Evolutionary conservation across 192 early-diverging fungal genomes (phyloP), one percentile per base, ranked within the genome.

Genomic region (Coemansia sp.): DNA sequence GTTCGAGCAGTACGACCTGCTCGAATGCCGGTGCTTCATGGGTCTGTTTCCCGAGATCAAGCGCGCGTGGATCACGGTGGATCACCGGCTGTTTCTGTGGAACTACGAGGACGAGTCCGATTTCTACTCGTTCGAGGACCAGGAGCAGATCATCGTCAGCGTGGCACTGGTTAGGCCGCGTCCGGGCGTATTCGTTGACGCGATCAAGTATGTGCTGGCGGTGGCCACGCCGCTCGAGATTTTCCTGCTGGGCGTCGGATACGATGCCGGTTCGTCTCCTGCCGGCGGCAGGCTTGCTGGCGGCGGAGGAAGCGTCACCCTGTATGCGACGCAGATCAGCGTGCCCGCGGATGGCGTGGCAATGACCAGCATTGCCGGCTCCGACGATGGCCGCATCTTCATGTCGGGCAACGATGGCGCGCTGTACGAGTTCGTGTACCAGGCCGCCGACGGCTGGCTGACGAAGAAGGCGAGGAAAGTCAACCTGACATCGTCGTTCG

Each of bases 31-130:
- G 56, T 89, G 88, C 66, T 96, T 93, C 74, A 91, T 95, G 87
- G 97, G 97, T 1, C 74, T 98, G 19, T 94, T 94, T 41, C 92
- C 95, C 12, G 93, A 95, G 64, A 91, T 98, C 60, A 82, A 91
- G 56, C 89, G 91, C 20, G 95, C 90, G 14, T 98, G 95, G 92
- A 92, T 97, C 44, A 93, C 92, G 2, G 90, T 98, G 54, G 94
- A 94, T 76, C 88, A 94, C 72, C 83, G 88, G 40, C 84, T 97
- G 38, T 96, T 92, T 69, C 75, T 98, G 42, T 96, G 94, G 95
- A 93, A 98, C 76, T 97, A 94, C 74, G 85, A 88, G 46, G 87
- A 92, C 25, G 87, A 88, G 85, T 86, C 75, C 0, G 81, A 89
- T 58, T 87, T 90, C 66, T 87, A 89, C 65, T 79, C 88, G 44